Evolutionary conservation across 306 rosid species (phyloP).

Genomic region (Medicago truncatula): MtrunA17r5.0-ANR NC_053044.1:35634001-35634500

Average conservation of each 20-base stretch:
- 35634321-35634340: slow-evolving; percentile 69
- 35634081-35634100: no score
- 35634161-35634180: no score
- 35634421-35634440: slow-evolving; percentile 84
- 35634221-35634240: no score
- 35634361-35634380: slow-evolving; percentile 91
- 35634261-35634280: not conserved
- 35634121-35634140: no score
- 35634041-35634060: no score
- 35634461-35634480: slow-evolving; percentile 90
- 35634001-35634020: no score
- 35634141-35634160: no score
- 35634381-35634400: slow-evolving; percentile 88
- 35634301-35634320: slow-evolving; percentile 63
- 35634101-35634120: no score
- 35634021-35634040: no score
- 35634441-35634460: slow-evolving; percentile 93
- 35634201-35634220: no score
- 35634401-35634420: slow-evolving; percentile 86
- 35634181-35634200: no score
- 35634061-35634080: no score
- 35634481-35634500: slow-evolving; percentile 80
- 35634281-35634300: not conserved
- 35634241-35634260: not conserved
- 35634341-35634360: slow-evolving; percentile 93